A percentile compares a stretch with the other conserved stretches of the same genome.
Evolutionary conservation across 768 basidiomycete genomes (phyloP).

Genomic region (Trametes meyenii): DNA sequence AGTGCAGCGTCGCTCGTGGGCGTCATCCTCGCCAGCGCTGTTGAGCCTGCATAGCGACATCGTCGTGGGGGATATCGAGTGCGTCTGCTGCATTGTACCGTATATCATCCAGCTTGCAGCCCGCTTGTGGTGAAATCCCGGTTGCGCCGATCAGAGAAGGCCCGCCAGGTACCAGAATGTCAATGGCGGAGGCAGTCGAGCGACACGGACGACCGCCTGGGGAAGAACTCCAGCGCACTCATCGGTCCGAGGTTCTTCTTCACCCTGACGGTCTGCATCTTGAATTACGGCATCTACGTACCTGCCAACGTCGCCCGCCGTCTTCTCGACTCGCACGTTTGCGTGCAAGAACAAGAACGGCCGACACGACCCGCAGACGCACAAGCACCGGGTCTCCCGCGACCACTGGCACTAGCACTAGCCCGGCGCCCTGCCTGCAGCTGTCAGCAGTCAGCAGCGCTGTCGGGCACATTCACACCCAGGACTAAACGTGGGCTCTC

Average conservation of each 20-base stretch:
- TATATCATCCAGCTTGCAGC: neutral
- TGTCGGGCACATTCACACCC: neutral
- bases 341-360: conserved; percentile 10
- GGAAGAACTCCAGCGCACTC: conserved; percentile 14
- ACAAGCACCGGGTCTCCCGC: conserved; percentile 4
- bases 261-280: conserved; percentile 1
- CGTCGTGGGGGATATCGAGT: too few relatives aligned
- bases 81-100: too few relatives aligned
- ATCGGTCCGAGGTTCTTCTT: conserved; percentile 17
- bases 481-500: neutral
- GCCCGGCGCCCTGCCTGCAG: neutral
- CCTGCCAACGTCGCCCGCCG: neutral
- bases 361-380: conserved; percentile 13
- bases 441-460: neutral
- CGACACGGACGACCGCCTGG: neutral
- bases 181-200: neutral
- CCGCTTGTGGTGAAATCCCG: conserved; percentile 6
- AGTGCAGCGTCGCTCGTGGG: too few relatives aligned
- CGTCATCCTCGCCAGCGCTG: too few relatives aligned
- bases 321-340: neutral
- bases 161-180: neutral
- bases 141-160: neutral
- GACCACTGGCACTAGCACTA: neutral
- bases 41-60: too few relatives aligned
- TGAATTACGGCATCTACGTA: neutral